A percentile compares a stretch with the other conserved stretches of the same genome.
These are phyloP conservation scores for Kwoniella botswanensis DNA, from an alignment of 768 basidiomycete genomes.

Conservation along the genomic window DNA sequence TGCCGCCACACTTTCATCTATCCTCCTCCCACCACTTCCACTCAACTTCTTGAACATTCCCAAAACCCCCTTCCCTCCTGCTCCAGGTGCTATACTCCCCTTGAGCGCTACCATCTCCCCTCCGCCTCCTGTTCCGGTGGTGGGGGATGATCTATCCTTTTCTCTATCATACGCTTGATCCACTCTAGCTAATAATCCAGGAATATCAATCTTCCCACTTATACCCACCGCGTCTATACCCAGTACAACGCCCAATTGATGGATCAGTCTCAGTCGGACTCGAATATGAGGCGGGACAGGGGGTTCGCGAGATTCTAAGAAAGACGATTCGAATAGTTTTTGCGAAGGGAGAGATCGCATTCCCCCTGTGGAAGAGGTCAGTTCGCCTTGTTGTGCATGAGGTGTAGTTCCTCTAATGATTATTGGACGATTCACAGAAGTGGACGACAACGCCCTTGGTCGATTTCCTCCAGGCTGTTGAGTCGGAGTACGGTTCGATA, in stretches of 20 bases:
- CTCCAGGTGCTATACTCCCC: background rate
- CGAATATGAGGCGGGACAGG: slow-evolving; percentile 46
- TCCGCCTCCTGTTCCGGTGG: slow-evolving; percentile 9
- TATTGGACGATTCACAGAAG: slow-evolving; percentile 3
- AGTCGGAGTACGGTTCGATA: background rate
- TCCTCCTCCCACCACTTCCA: background rate
- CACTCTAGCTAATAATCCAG: slow-evolving; percentile 43
- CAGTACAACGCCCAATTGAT: slow-evolving; percentile 39
- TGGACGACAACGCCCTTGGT: slow-evolving; percentile 19
- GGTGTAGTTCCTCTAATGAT: slow-evolving; percentile 6
- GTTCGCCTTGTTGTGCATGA: background rate
- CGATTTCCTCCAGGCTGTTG: slow-evolving; percentile 2
- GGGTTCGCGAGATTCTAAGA: slow-evolving; percentile 29
- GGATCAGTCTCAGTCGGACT: slow-evolving; percentile 35
- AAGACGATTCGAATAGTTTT: slow-evolving; percentile 23
- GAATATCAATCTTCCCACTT: slow-evolving; percentile 42
- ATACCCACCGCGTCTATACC: slow-evolving; percentile 37
- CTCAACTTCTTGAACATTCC: slow-evolving; percentile 39
- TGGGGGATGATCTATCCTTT: background rate
- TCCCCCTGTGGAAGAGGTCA: background rate
- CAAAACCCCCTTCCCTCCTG: slow-evolving; percentile 31
- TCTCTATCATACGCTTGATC: slow-evolving; percentile 42
- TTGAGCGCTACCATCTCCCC: background rate
- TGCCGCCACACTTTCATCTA: background rate
- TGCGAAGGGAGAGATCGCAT: slow-evolving; percentile 11